Evolutionary conservation across 495 filamentous ascomycete species (phyloP), one percentile per base, ranked within the genome.

Genomic region (Aspergillus kassunensis): DNA sequence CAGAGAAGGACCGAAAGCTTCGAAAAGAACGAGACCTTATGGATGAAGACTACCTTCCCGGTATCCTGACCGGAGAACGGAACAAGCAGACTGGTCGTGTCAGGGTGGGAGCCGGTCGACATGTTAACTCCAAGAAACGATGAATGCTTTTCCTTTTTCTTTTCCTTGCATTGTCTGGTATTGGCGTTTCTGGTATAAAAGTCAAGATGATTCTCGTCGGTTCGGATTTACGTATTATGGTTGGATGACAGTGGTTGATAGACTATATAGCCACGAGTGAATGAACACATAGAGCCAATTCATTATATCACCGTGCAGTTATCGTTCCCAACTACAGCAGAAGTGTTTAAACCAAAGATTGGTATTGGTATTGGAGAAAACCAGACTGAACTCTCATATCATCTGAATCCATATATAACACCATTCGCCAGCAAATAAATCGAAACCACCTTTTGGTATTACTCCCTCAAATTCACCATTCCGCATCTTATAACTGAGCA

Each of bases 21-120:
- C 68, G 71, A 4, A 67, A 67, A 16, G 83, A 88, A 63, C 83
- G 78, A 53, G 90, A 96, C 74, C 67, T 96, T 49, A 90, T 98
- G 92, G 92, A 97, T 65, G 85, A 90, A 57, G 93, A 97, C 69
- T 95, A 92, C 62, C 70, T 97, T 51, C 93, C 95, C 0, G 75
- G 81, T 19, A 93, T 98, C 40, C 58, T 97, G 66, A 91, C 83
- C 8, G 93, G 93, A 0, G 83, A 93, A 56, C 80, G 81, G 23
- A 77, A 78, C 44, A 74, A 72, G 53, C 68, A 67, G 0, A 81
- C 81, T 3, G 84, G 84, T 0, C 88, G 79, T 69, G 80, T 86
- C 42, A 86, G 81, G 68, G 81, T 97, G 9, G 93, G 93, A 4
- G 89, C 90, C 30, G 93, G 95, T 18, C 82, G 82, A 57, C 89